Evolutionary conservation across 139 green algal species (phyloP).

Genomic region (Tetradesmus lagerheimii): DNA sequence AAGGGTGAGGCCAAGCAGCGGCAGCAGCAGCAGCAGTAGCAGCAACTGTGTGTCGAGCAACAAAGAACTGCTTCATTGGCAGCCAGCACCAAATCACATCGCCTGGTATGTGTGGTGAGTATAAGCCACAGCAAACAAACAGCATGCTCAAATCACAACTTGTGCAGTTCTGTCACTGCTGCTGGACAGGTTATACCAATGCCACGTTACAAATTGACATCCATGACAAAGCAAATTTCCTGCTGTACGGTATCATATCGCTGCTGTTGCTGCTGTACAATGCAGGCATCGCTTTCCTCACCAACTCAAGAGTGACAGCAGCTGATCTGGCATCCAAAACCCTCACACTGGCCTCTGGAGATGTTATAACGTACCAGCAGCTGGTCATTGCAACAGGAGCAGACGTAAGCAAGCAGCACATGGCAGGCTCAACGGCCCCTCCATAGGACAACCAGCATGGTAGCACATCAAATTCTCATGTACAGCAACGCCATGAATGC

Average conservation of each 20-base stretch:
- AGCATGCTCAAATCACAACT: background rate
- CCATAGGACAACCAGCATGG: too few relatives aligned
- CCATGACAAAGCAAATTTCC: too few relatives aligned
- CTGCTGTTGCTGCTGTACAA: background rate
- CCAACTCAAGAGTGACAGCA: slow-evolving; percentile 62
- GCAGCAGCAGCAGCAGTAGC: background rate
- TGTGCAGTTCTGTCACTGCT: background rate
- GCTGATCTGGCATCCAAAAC: slow-evolving; percentile 75
- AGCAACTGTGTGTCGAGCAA: background rate
- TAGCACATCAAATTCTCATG: too few relatives aligned
- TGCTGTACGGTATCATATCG: too few relatives aligned
- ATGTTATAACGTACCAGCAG: slow-evolving; percentile 80
- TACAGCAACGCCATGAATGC: too few relatives aligned
- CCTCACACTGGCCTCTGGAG: slow-evolving; percentile 69
- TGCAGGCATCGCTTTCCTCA: slow-evolving; percentile 77
- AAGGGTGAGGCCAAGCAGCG: slow-evolving; percentile 62
- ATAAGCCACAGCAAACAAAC: background rate
- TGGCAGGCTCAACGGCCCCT: too few relatives aligned
- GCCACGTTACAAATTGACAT: too few relatives aligned
- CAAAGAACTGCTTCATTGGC: too few relatives aligned
- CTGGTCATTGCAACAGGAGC: slow-evolving; percentile 91
- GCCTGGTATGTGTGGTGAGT: too few relatives aligned
- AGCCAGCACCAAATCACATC: too few relatives aligned
- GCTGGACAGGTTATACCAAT: background rate
- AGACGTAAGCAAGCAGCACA: slow-evolving; percentile 59